Evolutionary conservation across 352 stramenopile species (phyloP).

Genomic region (Phytopythium ostracodes): DNA sequence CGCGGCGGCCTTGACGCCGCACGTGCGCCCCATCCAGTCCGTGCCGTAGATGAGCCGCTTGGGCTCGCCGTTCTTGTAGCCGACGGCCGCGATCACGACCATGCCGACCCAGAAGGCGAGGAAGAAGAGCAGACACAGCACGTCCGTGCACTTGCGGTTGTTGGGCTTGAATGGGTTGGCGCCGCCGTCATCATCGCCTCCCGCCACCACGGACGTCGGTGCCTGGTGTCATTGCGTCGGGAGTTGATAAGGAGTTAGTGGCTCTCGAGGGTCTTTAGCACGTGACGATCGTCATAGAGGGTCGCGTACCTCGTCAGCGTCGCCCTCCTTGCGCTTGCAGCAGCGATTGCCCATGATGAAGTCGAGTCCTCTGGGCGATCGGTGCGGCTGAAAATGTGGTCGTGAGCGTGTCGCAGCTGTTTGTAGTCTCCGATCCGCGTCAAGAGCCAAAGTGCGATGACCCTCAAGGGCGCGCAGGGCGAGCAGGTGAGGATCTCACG

Average conservation of each 20-base stretch:
- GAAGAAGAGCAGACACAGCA: constrained; percentile 64
- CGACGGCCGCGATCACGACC: constrained; percentile 61
- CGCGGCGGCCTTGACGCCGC: constrained; percentile 42
- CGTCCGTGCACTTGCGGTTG: constrained; percentile 75
- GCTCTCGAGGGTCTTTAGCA: too few species aligned
- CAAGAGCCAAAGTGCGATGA: constrained; percentile 5
- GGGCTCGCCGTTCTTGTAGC: constrained; percentile 61
- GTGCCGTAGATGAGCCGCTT: constrained; percentile 74
- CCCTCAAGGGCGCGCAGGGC: background rate
- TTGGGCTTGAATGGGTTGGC: constrained; percentile 63
- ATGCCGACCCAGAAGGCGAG: constrained; percentile 53
- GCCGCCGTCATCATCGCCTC: constrained; percentile 9
- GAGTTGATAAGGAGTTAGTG: too few species aligned
- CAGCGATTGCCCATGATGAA: constrained; percentile 22
- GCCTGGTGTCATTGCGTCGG: background rate
- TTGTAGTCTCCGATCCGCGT: background rate
- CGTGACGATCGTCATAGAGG: background rate
- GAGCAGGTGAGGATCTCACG: background rate
- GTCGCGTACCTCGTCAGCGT: constrained; percentile 2
- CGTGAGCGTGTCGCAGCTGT: background rate
- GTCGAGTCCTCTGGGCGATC: background rate
- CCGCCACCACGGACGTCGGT: background rate
- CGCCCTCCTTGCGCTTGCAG: constrained; percentile 19
- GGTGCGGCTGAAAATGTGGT: background rate
- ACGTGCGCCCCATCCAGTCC: constrained; percentile 69